A percentile compares a stretch with the other conserved stretches of the same genome.
Evolutionary conservation across 179 eudicot species (phyloP).

Genomic region (Dionaea muscipula): DNA sequence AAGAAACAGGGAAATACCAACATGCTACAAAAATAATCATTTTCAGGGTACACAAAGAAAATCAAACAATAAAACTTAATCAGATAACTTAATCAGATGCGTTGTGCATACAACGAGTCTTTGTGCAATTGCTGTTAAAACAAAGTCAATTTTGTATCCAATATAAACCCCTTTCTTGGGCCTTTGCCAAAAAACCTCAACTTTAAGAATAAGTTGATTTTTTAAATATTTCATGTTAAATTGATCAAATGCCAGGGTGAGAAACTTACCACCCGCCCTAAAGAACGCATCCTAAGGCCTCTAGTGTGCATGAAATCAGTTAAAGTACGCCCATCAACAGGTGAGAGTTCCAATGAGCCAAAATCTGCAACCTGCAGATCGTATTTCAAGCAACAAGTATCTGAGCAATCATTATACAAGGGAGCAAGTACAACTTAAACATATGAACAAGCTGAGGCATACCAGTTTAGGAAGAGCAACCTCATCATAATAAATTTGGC

Average conservation of each 20-base stretch:
- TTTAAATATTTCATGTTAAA: too few relatives aligned
- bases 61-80: too few relatives aligned
- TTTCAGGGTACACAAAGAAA: too few relatives aligned
- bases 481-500: constrained; percentile 81
- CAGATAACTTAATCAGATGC: too few relatives aligned
- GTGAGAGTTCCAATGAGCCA: constrained; percentile 98
- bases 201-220: too few relatives aligned
- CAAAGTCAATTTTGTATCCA: too few relatives aligned
- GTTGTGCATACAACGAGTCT: too few relatives aligned
- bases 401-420: background rate
- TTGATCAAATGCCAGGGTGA: background rate
- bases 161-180: too few relatives aligned
- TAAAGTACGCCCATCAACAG: constrained; percentile 95
- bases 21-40: too few relatives aligned
- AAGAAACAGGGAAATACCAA: too few relatives aligned
- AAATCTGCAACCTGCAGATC: constrained; percentile 87
- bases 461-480: constrained; percentile 99
- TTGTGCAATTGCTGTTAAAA: too few relatives aligned
- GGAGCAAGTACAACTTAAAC: constrained; percentile 1
- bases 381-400: constrained; percentile 7
- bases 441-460: constrained; percentile 10
- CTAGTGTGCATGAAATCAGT: constrained; percentile 99
- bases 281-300: constrained; percentile 96
- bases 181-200: too few relatives aligned
- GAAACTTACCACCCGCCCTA: constrained; percentile 81